Percentiles rank a stretch among this genome's conserved stretches.
Evolutionary conservation across 2,329 filamentous ascomycete genomes (phyloP).

Genomic region (Ophiostoma perfectum): DNA sequence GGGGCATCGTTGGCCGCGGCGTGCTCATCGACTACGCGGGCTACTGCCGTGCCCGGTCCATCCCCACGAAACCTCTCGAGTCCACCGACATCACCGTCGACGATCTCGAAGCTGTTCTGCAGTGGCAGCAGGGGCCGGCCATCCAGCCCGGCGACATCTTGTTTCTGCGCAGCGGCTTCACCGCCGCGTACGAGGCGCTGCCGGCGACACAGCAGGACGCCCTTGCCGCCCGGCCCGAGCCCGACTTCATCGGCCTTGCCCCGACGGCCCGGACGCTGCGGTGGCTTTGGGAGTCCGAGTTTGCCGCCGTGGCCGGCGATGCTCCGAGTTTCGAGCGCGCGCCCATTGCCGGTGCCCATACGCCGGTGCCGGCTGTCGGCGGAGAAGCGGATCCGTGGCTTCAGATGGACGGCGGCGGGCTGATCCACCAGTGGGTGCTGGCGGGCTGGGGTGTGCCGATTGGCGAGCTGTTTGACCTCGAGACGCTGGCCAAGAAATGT

Average conservation of each 20-base stretch:
- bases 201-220: conserved; percentile 28
- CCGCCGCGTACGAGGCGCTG: conserved; percentile 31
- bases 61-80: not conserved
- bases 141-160: conserved; percentile 38
- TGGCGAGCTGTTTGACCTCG: conserved; percentile 45
- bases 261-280: conserved; percentile 33
- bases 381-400: not conserved
- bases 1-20: not conserved
- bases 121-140: conserved; percentile 32
- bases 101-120: conserved; percentile 34
- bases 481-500: conserved; percentile 36
- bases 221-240: conserved; percentile 31
- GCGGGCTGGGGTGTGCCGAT: conserved; percentile 49
- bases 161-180: conserved; percentile 37
- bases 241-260: conserved; percentile 37
- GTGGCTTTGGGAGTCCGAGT: conserved; percentile 44
- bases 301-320: conserved; percentile 42
- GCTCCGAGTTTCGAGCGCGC: conserved; percentile 41
- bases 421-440: conserved; percentile 39
- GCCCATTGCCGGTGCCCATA: conserved; percentile 30
- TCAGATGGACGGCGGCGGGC: conserved; percentile 29
- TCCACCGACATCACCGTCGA: not conserved
- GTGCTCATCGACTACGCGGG: not conserved
- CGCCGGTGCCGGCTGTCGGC: not conserved
- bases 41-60: not conserved